A percentile compares a stretch with the other conserved stretches of the same genome.
phyloP scores from a whole-genome alignment of 768 basidiomycete genomes.

The Tubosaeta sp. region DNA sequence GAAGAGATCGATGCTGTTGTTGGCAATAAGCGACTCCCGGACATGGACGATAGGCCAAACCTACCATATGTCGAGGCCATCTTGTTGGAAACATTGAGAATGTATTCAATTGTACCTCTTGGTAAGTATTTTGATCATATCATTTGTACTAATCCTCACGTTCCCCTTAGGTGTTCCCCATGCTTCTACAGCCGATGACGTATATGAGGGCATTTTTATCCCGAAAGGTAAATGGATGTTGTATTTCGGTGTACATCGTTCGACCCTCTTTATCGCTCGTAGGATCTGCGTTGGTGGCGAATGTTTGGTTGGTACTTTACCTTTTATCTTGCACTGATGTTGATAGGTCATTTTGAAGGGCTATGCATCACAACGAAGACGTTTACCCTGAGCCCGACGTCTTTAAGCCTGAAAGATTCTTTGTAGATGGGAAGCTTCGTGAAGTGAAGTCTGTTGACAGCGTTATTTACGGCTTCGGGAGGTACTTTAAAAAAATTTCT shows the following conservation, averaged over 20 bases:
- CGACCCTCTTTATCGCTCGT: not conserved
- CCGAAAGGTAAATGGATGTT: not conserved
- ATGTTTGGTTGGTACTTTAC: not conserved
- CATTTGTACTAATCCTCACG: not conserved
- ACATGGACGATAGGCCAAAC: slow-evolving; percentile 17
- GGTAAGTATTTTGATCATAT: slow-evolving; percentile 10
- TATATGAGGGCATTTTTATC: not conserved
- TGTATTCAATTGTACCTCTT: slow-evolving; percentile 23
- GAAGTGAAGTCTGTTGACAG: not conserved
- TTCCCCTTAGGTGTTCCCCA: slow-evolving; percentile 8
- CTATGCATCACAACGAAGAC: not conserved
- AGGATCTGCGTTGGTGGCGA: not conserved
- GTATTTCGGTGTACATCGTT: not conserved
- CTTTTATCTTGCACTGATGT: not conserved
- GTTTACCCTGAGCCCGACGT: not conserved
- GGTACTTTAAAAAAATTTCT: not conserved
- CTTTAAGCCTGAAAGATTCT: not conserved
- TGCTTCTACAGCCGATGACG: not conserved
- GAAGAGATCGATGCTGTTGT: slow-evolving; percentile 28
- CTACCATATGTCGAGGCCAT: slow-evolving; percentile 30
- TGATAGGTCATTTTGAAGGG: not conserved
- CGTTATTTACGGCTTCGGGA: not conserved
- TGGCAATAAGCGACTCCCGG: slow-evolving; percentile 26
- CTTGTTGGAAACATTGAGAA: slow-evolving; percentile 27
- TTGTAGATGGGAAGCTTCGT: not conserved